A percentile compares a stretch with the other conserved stretches of the same genome.
Conservation (phyloP, 257 asterid genomes). For the Nicotiana tomentosiformis region DNA sequence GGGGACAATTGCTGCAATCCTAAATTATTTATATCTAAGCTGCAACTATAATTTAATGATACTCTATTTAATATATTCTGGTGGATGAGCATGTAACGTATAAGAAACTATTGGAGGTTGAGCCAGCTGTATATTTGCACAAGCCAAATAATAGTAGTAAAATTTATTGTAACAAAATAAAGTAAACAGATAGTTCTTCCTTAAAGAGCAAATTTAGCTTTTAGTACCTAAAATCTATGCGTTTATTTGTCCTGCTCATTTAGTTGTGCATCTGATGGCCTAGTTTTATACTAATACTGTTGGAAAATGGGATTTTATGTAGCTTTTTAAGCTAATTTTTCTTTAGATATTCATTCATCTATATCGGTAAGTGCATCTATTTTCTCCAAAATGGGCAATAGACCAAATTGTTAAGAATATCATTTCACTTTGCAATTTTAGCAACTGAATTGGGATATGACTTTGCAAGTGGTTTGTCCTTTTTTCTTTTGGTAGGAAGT, state of each 20-base stretch:
- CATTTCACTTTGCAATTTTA: not conserved
- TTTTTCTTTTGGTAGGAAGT: too few species aligned
- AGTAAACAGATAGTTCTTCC: not conserved
- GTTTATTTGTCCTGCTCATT: not conserved
- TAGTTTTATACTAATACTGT: not conserved
- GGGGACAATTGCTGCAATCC: slow-evolving; percentile 1
- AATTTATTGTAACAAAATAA: not conserved
- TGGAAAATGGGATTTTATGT: too few species aligned
- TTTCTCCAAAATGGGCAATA: too few species aligned
- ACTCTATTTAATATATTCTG: not conserved
- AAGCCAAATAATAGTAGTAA: not conserved
- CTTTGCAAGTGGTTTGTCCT: too few species aligned
- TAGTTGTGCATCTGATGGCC: not conserved
- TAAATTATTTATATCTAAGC: not conserved
- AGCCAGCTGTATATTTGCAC: not conserved
- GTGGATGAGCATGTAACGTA: not conserved
- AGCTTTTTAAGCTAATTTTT: too few species aligned
- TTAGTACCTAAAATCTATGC: not conserved
- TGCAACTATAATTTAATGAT: not conserved
- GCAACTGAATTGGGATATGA: not conserved
- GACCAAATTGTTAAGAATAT: too few species aligned
- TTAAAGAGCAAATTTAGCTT: not conserved
- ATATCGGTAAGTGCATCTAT: not conserved
- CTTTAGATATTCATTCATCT: not conserved
- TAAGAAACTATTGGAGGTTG: not conserved